These are phyloP conservation scores for Colletotrichum noveboracense DNA, from an alignment of 2,329 filamentous ascomycete species.

Conservation along the genomic window DNA sequence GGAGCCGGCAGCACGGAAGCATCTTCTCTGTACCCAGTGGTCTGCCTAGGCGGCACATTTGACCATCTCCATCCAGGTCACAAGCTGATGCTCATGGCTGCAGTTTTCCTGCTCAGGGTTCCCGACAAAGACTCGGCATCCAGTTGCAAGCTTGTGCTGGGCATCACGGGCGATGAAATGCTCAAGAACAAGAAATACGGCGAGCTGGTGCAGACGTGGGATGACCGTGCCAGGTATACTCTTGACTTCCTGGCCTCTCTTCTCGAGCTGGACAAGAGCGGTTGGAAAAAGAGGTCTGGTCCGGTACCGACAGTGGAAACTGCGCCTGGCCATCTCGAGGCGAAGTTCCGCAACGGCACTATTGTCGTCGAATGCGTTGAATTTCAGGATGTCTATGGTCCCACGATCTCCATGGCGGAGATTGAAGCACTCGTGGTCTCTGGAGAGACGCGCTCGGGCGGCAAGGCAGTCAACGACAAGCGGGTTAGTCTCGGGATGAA, in stretches of 20 bases:
- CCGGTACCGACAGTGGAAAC: slow-evolving; percentile 30
- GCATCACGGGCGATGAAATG: slow-evolving; percentile 87
- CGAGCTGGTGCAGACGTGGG: slow-evolving; percentile 82
- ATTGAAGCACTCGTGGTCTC: slow-evolving; percentile 87
- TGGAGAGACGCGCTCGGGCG: slow-evolving; percentile 84
- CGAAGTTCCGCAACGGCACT: slow-evolving; percentile 61
- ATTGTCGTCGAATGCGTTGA: slow-evolving; percentile 80
- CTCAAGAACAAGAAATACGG: slow-evolving; percentile 89
- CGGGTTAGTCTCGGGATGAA: slow-evolving; percentile 78
- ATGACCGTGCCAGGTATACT: slow-evolving; percentile 70
- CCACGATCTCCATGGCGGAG: slow-evolving; percentile 81
- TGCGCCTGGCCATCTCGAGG: slow-evolving; percentile 49
- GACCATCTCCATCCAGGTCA: slow-evolving; percentile 95
- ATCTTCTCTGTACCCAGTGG: slow-evolving; percentile 37
- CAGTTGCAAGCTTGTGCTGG: slow-evolving; percentile 72
- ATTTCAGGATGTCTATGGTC: slow-evolving; percentile 88
- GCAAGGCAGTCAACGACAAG: slow-evolving; percentile 84
- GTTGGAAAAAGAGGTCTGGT: slow-evolving; percentile 48
- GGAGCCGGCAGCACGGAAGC: background rate
- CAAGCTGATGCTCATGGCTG: slow-evolving; percentile 93
- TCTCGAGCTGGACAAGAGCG: slow-evolving; percentile 46
- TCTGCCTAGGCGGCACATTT: slow-evolving; percentile 92
- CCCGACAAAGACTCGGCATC: slow-evolving; percentile 39
- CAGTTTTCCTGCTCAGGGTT: slow-evolving; percentile 71
- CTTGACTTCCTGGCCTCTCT: slow-evolving; percentile 76